Conservation (phyloP, 331 rosid species). For the Quercus tomentella region DNA sequence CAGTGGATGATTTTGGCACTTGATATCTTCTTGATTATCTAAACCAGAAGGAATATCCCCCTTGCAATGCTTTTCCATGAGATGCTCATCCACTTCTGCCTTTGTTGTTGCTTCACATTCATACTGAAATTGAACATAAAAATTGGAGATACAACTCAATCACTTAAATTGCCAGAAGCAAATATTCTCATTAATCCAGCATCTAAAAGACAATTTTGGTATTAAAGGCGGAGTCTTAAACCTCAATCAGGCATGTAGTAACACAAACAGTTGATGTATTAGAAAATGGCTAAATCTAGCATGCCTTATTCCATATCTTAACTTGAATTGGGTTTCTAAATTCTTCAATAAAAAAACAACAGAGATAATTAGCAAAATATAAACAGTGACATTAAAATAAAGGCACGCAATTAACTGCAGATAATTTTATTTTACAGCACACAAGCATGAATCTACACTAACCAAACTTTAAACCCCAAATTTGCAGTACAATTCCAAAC, state of each 20-base stretch:
- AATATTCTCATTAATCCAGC: not conserved
- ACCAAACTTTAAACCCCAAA: not conserved
- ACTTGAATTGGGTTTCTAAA: not conserved
- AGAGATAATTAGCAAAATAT: not conserved
- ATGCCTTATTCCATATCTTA: not conserved
- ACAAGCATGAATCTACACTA: too few relatives aligned
- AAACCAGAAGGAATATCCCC: constrained; percentile 13
- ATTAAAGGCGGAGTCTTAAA: not conserved
- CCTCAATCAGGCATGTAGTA: constrained; percentile 1
- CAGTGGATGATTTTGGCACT: not conserved
- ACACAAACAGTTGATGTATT: not conserved
- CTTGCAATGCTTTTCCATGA: constrained; percentile 3
- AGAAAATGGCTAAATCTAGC: not conserved
- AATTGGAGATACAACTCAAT: constrained; percentile 4
- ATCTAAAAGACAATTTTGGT: not conserved
- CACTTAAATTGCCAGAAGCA: not conserved
- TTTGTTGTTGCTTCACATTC: constrained; percentile 18
- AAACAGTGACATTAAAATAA: constrained; percentile 13
- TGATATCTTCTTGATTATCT: not conserved
- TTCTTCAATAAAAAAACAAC: not conserved
- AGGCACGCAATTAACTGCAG: not conserved
- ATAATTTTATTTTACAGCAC: too few relatives aligned
- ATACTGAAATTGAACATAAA: constrained; percentile 27
- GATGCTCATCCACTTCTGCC: constrained; percentile 15
- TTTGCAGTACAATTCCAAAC: not conserved